Conservation (phyloP, 1,284 basidiomycete species). For the Cryptococcus hybrid region DNA sequence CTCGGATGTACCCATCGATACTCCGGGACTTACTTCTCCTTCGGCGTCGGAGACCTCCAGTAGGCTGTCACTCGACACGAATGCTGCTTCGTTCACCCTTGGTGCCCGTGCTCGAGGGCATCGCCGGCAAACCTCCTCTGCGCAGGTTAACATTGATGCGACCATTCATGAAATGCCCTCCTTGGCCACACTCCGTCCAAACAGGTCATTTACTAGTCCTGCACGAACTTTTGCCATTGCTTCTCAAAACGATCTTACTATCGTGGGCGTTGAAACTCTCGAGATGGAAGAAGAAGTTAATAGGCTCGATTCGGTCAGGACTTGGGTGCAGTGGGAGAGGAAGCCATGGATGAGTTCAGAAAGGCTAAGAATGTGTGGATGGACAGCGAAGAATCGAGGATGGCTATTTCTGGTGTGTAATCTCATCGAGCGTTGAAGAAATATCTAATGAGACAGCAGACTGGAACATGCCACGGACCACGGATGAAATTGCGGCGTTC, state of each 20-base stretch:
- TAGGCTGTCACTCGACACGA: slow-evolving; percentile 33
- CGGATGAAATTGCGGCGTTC: slow-evolving; percentile 29
- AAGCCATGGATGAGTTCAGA: slow-evolving; percentile 30
- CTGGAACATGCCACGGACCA: slow-evolving; percentile 25
- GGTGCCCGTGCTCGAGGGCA: slow-evolving; percentile 21
- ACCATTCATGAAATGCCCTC: slow-evolving; percentile 44
- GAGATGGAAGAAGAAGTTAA: slow-evolving; percentile 13
- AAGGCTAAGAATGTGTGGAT: slow-evolving; percentile 18
- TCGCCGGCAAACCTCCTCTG: slow-evolving; percentile 33
- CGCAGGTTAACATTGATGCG: slow-evolving; percentile 26
- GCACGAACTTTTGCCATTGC: neutral
- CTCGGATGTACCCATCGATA: slow-evolving; percentile 17
- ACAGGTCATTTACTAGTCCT: slow-evolving; percentile 14
- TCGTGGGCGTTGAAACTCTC: slow-evolving; percentile 10
- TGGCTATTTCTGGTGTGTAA: slow-evolving; percentile 20
- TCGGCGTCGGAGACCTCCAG: slow-evolving; percentile 38
- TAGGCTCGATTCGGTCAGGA: slow-evolving; percentile 16
- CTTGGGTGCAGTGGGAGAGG: slow-evolving; percentile 33
- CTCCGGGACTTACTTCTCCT: slow-evolving; percentile 36
- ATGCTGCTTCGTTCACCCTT: slow-evolving; percentile 21
- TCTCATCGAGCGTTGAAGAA: neutral
- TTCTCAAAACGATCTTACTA: slow-evolving; percentile 4
- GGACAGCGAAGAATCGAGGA: slow-evolving; percentile 26
- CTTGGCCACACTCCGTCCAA: slow-evolving; percentile 24
- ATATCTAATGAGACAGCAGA: slow-evolving; percentile 12